Base-by-base conservation (phyloP, 768 basidiomycete species). In the Rubroboletus pulcherrimus region DNA sequence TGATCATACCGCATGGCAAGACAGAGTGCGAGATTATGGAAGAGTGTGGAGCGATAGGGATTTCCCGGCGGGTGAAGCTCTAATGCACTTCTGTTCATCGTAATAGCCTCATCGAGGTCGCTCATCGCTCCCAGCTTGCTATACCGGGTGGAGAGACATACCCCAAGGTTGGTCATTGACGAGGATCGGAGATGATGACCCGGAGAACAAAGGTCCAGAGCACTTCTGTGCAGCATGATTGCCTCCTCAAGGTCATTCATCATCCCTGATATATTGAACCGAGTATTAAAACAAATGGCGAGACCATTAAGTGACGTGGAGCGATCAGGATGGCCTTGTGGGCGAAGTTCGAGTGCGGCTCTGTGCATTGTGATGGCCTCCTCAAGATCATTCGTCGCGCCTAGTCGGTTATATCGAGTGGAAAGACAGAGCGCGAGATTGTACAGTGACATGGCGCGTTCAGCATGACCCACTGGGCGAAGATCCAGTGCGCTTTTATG, bases 281-380 rank as follows among this genome's bases (percentile, higher is more conserved):
- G 46, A 14, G 30, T 1, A 17, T 19, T 3, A 26, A 67, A 63
- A 29, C 58, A 39, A 31, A 10, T 29, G 14, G 63, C 63, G 21
- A 69, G 66, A 45, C 53, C 59, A 38, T 51, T 54, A n/a, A 64
- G 49, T 14, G 44, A 46, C 4, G 5, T 12, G 14, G 51, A 12
- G 30, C 56, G 67, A 37, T 62, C 26, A 29, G 56, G 53, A 56
- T 64, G 56, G 8, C 40, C 49, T 24, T 43, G 37, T 12, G 65
- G 54, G 38, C 24, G 40, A 9, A 66, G 41, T 21, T 40, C 37
- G 10, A 63, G 38, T 1, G 49, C 60, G 7, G 53, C 54, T 47
- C 38, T 51, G 9, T 57, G 48, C 11, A 51, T 55, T 30, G 34
- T 39, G 41, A 64, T 53, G 31, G 60, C 60, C 17, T 67, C 60